Percentiles rank a stretch among this genome's conserved stretches.
Evolutionary conservation across 2,329 filamentous ascomycete genomes (phyloP).

Genomic region (Ceratocystis ficicola): DNA sequence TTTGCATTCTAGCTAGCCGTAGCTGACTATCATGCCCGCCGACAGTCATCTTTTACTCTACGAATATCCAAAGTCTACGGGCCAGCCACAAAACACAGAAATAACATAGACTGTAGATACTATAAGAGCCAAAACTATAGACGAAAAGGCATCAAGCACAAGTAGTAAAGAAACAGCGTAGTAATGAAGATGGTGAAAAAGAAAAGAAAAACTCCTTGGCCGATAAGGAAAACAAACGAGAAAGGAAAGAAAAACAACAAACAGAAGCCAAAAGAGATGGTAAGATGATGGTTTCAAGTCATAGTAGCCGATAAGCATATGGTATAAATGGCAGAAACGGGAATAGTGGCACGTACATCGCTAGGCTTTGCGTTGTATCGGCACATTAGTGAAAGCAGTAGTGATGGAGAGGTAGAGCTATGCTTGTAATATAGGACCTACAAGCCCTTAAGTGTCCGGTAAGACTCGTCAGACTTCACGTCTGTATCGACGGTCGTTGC

Average conservation of each 20-base stretch:
- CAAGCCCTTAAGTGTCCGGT: slow-evolving; percentile 19
- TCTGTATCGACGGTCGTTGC: slow-evolving; percentile 16
- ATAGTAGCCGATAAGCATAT: neutral
- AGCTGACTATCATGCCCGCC: neutral
- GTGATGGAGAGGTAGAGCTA: too few relatives aligned
- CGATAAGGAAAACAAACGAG: neutral
- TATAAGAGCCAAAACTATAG: neutral
- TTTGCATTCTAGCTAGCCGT: neutral
- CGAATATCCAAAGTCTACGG: neutral
- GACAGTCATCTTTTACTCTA: neutral
- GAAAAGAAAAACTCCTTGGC: slow-evolving; percentile 15
- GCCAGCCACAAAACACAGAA: neutral
- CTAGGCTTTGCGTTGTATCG: neutral
- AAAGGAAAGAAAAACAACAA: neutral
- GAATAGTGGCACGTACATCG: neutral
- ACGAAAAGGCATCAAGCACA: neutral
- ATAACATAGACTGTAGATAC: neutral
- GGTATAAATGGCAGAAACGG: neutral
- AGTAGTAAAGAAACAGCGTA: neutral
- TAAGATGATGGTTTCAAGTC: neutral
- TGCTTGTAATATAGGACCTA: neutral
- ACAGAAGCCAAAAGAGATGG: neutral
- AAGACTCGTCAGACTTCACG: slow-evolving; percentile 18
- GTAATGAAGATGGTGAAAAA: neutral
- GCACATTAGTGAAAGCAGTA: neutral